phyloP scores from a whole-genome alignment of 2,329 filamentous ascomycete genomes.

The Curvularia lunata region DNA sequence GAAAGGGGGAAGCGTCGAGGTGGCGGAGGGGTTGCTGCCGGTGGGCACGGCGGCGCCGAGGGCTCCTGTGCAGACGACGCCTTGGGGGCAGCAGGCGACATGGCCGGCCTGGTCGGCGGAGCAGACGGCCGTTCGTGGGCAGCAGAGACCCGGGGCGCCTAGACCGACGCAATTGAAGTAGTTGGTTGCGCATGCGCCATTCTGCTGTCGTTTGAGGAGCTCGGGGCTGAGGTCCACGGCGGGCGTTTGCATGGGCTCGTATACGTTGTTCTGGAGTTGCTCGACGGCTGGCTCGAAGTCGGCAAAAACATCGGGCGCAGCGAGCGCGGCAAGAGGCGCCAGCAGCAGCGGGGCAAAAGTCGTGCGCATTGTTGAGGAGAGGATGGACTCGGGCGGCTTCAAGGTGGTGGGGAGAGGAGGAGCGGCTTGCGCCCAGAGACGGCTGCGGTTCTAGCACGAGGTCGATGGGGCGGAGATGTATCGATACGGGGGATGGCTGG shows the following conservation, averaged over 20 bases:
- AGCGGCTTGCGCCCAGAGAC: constrained; percentile 14
- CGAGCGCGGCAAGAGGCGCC: constrained; percentile 39
- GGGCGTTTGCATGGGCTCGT: constrained; percentile 34
- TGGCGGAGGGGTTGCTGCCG: constrained; percentile 19
- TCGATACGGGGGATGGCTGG: constrained; percentile 14
- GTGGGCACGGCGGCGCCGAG: constrained; percentile 10
- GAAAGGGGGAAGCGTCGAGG: constrained; percentile 28
- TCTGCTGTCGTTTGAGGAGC: constrained; percentile 49
- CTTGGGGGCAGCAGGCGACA: constrained; percentile 66
- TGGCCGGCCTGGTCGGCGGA: constrained; percentile 62
- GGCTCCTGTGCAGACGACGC: constrained; percentile 63
- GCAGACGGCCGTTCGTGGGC: constrained; percentile 60
- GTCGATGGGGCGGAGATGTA: constrained; percentile 7
- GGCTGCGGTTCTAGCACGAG: constrained; percentile 6
- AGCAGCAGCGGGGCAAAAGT: constrained; percentile 34
- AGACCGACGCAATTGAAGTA: constrained; percentile 61
- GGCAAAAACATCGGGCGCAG: constrained; percentile 36
- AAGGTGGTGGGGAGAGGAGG: constrained; percentile 12
- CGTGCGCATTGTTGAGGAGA: constrained; percentile 37
- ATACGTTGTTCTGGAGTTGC: constrained; percentile 21
- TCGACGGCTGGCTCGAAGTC: constrained; percentile 42
- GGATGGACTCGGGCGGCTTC: constrained; percentile 1
- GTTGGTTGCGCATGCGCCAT: constrained; percentile 56
- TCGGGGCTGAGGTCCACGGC: constrained; percentile 29
- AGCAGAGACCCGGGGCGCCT: constrained; percentile 63